Percentiles rank a stretch among this genome's conserved stretches.
Evolutionary conservation across 805 yeast genomes (phyloP).

Genomic region (Cyberlindnera mississippiensis): DNA sequence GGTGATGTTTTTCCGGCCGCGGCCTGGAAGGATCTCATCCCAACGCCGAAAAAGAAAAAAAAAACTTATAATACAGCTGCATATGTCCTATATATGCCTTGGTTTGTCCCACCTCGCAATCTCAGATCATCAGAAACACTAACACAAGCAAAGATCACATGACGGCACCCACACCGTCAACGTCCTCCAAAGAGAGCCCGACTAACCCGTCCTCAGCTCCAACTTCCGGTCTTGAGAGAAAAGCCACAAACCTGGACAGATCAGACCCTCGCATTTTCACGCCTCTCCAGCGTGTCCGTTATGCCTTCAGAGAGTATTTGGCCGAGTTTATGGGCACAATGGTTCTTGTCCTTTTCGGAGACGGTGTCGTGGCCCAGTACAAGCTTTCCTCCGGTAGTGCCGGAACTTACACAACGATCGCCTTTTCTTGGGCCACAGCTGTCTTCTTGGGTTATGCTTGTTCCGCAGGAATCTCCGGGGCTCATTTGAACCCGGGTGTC

Average conservation of each 20-base stretch:
- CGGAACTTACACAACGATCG: conserved; percentile 41
- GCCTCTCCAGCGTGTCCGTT: conserved; percentile 25
- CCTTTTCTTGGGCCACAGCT: conserved; percentile 52
- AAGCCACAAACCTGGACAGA: conserved; percentile 22
- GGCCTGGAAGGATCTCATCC: not conserved
- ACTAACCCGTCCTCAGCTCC: conserved; percentile 24
- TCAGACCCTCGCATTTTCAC: conserved; percentile 18
- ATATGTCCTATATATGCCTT: too few species aligned
- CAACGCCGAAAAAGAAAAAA: not conserved
- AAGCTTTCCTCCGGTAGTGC: conserved; percentile 32
- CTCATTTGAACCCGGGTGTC: conserved; percentile 54
- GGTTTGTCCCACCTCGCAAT: too few species aligned
- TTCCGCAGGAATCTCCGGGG: conserved; percentile 55
- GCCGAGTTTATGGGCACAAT: conserved; percentile 52
- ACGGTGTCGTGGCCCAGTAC: conserved; percentile 45
- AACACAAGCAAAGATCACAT: not conserved
- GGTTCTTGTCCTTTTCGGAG: conserved; percentile 43
- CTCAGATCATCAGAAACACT: too few species aligned
- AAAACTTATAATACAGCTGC: too few species aligned
- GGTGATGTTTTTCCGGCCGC: not conserved
- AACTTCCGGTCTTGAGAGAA: conserved; percentile 27
- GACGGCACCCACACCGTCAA: not conserved
- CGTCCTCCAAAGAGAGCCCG: not conserved
- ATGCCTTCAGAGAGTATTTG: conserved; percentile 39
- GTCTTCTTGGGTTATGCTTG: conserved; percentile 47